Percentiles rank a stretch among this genome's conserved stretches.
Conservation (phyloP, 306 rosid genomes). For the Corylus heterophylla region DNA sequence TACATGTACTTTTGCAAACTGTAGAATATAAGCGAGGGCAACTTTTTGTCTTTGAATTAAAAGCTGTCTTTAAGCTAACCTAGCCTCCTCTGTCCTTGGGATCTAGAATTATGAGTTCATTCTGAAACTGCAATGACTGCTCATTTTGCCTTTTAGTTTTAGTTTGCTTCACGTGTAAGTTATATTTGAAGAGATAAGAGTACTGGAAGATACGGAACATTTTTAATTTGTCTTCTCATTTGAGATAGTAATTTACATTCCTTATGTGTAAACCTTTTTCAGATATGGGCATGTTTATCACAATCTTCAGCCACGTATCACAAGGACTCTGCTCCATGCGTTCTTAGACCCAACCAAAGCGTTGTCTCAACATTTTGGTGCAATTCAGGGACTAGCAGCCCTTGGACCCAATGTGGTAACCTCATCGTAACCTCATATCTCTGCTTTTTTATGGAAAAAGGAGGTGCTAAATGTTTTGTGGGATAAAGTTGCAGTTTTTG, state of each 20-base stretch:
- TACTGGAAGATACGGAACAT: background rate
- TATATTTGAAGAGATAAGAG: background rate
- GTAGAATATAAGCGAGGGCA: background rate
- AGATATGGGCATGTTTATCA: slow-evolving; percentile 90
- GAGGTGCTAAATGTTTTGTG: slow-evolving; percentile 11
- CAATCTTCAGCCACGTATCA: slow-evolving; percentile 85
- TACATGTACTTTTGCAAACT: background rate
- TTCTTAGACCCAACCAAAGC: slow-evolving; percentile 88
- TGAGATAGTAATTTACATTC: slow-evolving; percentile 3
- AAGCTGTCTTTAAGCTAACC: background rate
- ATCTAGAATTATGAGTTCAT: background rate
- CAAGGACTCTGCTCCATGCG: slow-evolving; percentile 77
- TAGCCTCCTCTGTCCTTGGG: background rate
- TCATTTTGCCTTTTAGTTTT: slow-evolving; percentile 1
- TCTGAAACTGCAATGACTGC: background rate
- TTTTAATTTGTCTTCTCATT: background rate
- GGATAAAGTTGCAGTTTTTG: slow-evolving; percentile 8
- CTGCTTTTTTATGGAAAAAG: slow-evolving; percentile 13
- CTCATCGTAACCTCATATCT: slow-evolving; percentile 50
- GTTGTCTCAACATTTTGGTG: slow-evolving; percentile 91
- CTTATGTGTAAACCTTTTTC: slow-evolving; percentile 27
- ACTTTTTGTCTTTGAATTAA: background rate
- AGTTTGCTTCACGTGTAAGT: background rate
- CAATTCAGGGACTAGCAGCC: slow-evolving; percentile 85
- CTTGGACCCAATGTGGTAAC: slow-evolving; percentile 82